Conservation (phyloP, 257 asterid species). For the Solanum pennellii region DNA sequence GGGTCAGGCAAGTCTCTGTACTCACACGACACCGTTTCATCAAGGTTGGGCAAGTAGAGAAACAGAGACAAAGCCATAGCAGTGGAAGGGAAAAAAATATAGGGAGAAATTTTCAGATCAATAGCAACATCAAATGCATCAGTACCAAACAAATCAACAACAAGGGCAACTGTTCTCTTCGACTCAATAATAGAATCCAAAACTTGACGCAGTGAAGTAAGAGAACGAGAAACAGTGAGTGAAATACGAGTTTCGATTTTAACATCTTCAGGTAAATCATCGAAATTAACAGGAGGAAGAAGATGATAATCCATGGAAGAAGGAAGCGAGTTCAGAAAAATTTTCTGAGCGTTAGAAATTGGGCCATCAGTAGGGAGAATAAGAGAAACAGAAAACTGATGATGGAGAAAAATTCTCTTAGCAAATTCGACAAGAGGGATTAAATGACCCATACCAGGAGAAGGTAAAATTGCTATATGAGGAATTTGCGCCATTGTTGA, state of each 20-base stretch:
- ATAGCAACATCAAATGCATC: slow-evolving; percentile 52
- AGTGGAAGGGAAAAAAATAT: slow-evolving; percentile 47
- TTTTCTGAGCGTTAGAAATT: slow-evolving; percentile 27
- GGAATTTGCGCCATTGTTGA: neutral
- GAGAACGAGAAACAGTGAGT: slow-evolving; percentile 51
- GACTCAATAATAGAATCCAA: slow-evolving; percentile 6
- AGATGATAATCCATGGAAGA: slow-evolving; percentile 17
- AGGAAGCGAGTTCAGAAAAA: slow-evolving; percentile 48
- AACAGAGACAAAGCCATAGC: slow-evolving; percentile 46
- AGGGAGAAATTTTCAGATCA: slow-evolving; percentile 30
- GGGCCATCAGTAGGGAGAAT: slow-evolving; percentile 50
- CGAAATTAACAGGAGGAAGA: slow-evolving; percentile 41
- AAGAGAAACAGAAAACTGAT: slow-evolving; percentile 41
- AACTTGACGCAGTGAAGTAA: slow-evolving; percentile 24
- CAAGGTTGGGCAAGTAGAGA: slow-evolving; percentile 39
- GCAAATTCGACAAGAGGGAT: neutral
- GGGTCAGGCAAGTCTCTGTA: slow-evolving; percentile 41
- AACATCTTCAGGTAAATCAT: slow-evolving; percentile 30
- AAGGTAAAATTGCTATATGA: neutral
- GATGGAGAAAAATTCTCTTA: neutral
- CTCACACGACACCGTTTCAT: slow-evolving; percentile 29
- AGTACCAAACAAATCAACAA: slow-evolving; percentile 70
- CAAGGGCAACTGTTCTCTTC: slow-evolving; percentile 30
- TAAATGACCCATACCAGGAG: neutral
- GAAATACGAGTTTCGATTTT: slow-evolving; percentile 47